Base-by-base conservation (phyloP, 805 yeast species). In the Starmera caribaea region DNA sequence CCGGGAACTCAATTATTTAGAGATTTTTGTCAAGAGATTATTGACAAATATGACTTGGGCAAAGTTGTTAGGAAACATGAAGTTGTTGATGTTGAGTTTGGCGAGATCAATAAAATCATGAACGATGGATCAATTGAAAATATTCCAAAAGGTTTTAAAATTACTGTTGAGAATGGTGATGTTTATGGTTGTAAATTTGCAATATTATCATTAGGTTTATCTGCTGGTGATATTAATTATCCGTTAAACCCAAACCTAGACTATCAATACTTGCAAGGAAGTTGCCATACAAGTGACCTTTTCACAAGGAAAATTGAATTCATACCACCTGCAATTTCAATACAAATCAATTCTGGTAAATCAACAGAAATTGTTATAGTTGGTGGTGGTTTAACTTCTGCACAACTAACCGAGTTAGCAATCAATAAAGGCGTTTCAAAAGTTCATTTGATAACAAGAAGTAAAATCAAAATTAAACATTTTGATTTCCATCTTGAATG, bases 401-500 rank as follows among this genome's bases (percentile, higher is more conserved):
- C 73, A 1, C 74, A 68, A 40, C 48, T 69, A 10, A 68, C 69
- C 2, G 65, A 67, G 44, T 60, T 61, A 14, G 62, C 65, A 4
- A 48, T 63, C 8, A 45, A 44, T 9, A 37, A 45, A 8, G 66
- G 66, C 1, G 50, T 65, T 11, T 40, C 46, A 11, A 54, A 57
- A 16, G 63, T 66, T 1, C 55, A 59, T 32, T 53, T 65, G 6
- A 39, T 68, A 11, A 45, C 65, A 11, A 48, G 73, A 32, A 47
- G 52, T 17, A 65, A 69, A 1, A 41, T 66, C 29, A 68, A 65
- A 40, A 58, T 68, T 36, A 68, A 69, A 48, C 73, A 68, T 43
- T 69, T 69, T 51, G 73, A 68, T 41, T 68, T 68, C 44, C 71
- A 66, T 43, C 51, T 68, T 36, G 73, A 68, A 40, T 69, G 73